Conservation (phyloP, 129 eudicot genomes). For the Chrysanthemum seticuspe region DNA sequence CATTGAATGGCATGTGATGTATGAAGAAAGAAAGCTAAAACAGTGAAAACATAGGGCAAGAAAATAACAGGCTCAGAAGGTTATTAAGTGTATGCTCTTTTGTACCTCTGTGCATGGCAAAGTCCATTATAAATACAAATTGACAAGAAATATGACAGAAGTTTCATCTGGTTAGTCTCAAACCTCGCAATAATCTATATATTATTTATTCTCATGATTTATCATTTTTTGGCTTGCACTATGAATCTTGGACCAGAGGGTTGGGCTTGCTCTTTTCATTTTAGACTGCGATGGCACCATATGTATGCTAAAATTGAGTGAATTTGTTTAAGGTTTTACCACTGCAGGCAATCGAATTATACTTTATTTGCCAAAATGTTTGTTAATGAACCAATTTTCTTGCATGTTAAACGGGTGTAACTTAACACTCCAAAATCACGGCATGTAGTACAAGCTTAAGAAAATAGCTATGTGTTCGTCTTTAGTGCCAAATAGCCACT, state of each 20-base stretch:
- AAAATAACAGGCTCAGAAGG: too few relatives aligned
- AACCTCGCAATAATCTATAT: too few relatives aligned
- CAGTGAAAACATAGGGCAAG: too few relatives aligned
- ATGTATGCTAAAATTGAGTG: not conserved
- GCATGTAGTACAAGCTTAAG: conserved; percentile 8
- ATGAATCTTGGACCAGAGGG: not conserved
- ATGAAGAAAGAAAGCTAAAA: too few relatives aligned
- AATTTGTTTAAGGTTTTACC: too few relatives aligned
- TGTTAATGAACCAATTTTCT: conserved; percentile 13
- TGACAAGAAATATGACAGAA: too few relatives aligned
- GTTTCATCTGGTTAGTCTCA: too few relatives aligned
- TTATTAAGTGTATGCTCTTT: too few relatives aligned
- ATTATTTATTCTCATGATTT: not conserved
- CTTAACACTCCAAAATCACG: not conserved
- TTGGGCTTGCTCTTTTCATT: not conserved
- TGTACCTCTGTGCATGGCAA: too few relatives aligned
- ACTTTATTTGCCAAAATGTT: not conserved
- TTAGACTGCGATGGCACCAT: not conserved
- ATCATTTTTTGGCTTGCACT: not conserved
- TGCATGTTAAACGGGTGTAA: not conserved
- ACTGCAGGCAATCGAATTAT: not conserved
- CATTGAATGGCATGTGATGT: too few relatives aligned
- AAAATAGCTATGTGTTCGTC: not conserved
- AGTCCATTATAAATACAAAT: too few relatives aligned
- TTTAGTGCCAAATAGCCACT: conserved; percentile 8